Conservation (phyloP, 345 rosid genomes). For the Noccaea caerulescens region DNA sequence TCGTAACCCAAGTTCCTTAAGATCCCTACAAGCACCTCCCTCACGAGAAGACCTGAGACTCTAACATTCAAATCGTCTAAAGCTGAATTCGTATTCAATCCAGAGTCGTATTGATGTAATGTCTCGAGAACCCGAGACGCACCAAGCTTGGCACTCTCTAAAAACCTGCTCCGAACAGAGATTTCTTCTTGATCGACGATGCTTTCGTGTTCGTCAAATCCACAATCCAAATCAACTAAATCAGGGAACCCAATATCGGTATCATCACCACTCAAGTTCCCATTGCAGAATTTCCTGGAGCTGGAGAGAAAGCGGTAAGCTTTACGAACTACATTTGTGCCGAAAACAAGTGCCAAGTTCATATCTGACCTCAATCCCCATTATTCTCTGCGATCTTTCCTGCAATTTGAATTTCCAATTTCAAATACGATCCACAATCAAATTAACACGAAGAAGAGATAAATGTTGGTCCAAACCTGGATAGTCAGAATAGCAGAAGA, state of each 20-base stretch:
- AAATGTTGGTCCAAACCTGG: slow-evolving; percentile 11
- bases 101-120: slow-evolving; percentile 66
- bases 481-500: slow-evolving; percentile 6
- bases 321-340: slow-evolving; percentile 52
- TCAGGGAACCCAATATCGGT: slow-evolving; percentile 50
- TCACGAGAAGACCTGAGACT: slow-evolving; percentile 76
- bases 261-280: slow-evolving; percentile 44
- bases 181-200: slow-evolving; percentile 1
- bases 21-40: slow-evolving; percentile 76
- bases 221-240: slow-evolving; percentile 43
- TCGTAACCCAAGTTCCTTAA: slow-evolving; percentile 53
- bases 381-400: slow-evolving; percentile 48
- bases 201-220: slow-evolving; percentile 39
- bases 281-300: slow-evolving; percentile 53
- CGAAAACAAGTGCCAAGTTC: slow-evolving; percentile 54
- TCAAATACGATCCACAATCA: slow-evolving; percentile 2
- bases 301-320: slow-evolving; percentile 36
- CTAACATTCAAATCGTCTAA: slow-evolving; percentile 60
- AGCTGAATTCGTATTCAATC: slow-evolving; percentile 54
- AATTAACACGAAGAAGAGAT: slow-evolving; percentile 2
- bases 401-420: background rate
- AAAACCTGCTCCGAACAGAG: slow-evolving; percentile 43
- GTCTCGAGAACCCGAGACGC: slow-evolving; percentile 63
- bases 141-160: slow-evolving; percentile 48
- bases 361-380: slow-evolving; percentile 52